phyloP scores from a whole-genome alignment of 1,139 yeast genomes.

The Yamadazyma jaroonii region DNA sequence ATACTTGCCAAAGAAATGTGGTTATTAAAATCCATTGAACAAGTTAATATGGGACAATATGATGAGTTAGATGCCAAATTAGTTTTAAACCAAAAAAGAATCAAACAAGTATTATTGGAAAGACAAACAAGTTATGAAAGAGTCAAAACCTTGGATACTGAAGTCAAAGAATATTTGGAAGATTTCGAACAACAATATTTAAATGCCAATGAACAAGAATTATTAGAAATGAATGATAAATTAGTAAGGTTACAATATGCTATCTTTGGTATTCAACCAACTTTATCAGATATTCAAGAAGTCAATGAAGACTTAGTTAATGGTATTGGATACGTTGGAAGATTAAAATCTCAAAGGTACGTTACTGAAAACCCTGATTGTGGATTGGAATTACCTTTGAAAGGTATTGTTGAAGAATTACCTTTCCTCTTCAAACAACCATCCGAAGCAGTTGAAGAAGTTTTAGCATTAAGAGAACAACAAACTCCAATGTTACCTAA shows the following conservation, averaged over 20 bases:
- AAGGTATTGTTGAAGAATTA: constrained; percentile 41
- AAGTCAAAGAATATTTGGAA: constrained; percentile 46
- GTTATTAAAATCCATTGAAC: constrained; percentile 30
- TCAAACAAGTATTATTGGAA: constrained; percentile 85
- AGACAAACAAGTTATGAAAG: constrained; percentile 71
- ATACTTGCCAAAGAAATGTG: constrained; percentile 72
- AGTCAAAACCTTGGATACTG: constrained; percentile 49
- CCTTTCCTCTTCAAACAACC: constrained; percentile 44
- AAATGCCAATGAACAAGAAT: constrained; percentile 54
- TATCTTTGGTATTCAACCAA: constrained; percentile 69
- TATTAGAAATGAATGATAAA: constrained; percentile 61
- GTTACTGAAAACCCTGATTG: constrained; percentile 19
- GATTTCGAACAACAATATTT: constrained; percentile 62
- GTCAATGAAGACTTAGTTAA: constrained; percentile 53
- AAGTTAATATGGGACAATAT: constrained; percentile 23
- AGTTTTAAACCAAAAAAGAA: constrained; percentile 48
- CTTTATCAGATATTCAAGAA: constrained; percentile 50
- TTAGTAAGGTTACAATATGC: constrained; percentile 78
- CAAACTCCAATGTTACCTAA: constrained; percentile 32
- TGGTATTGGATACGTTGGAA: constrained; percentile 68
- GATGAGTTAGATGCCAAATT: constrained; percentile 35
- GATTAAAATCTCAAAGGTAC: constrained; percentile 52
- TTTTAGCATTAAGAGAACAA: constrained; percentile 39
- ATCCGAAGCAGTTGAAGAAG: constrained; percentile 54
- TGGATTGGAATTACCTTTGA: constrained; percentile 28